phyloP scores from a whole-genome alignment of 23 red algal species.

The Gracilaria domingensis region DNA sequence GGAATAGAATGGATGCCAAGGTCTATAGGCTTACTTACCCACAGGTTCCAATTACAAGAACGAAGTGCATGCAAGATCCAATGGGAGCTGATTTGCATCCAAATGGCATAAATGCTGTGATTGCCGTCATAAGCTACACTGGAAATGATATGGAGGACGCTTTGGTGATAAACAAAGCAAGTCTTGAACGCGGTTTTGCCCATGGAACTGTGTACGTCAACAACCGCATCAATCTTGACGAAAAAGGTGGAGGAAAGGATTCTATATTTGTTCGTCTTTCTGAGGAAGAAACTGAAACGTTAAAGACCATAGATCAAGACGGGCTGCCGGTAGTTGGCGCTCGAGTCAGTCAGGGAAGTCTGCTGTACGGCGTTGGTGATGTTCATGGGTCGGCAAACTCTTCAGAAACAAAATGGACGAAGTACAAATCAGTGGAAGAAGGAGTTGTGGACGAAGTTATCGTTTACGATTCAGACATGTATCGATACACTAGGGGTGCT shows the following conservation, averaged over 20 bases:
- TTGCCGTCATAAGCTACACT: conserved; percentile 96
- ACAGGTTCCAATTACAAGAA: conserved; percentile 87
- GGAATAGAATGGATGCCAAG: conserved; percentile 85
- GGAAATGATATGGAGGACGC: conserved; percentile 99
- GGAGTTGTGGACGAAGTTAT: conserved; percentile 77
- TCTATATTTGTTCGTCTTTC: conserved; percentile 42
- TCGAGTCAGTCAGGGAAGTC: conserved; percentile 66
- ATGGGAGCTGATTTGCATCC: conserved; percentile 85
- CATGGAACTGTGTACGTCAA: conserved; percentile 86
- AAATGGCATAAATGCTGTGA: conserved; percentile 93
- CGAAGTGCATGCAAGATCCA: conserved; percentile 54
- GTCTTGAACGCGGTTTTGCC: conserved; percentile 88
- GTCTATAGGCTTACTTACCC: conserved; percentile 82
- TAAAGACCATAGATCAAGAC: conserved; percentile 70
- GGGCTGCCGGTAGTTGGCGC: conserved; percentile 84
- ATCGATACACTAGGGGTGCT: conserved; percentile 10
- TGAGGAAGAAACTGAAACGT: conserved; percentile 34
- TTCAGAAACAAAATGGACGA: conserved; percentile 51
- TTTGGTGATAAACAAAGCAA: conserved; percentile 90
- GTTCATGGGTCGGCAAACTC: conserved; percentile 2
- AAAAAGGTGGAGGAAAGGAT: conserved; percentile 30
- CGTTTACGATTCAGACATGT: conserved; percentile 52
- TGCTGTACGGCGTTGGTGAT: conserved; percentile 57
- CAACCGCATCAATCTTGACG: conserved; percentile 79
- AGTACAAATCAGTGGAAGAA: conserved; percentile 69